phyloP scores from a whole-genome alignment of 768 basidiomycete species.

The Trichaptum fuscoviolaceum region DNA sequence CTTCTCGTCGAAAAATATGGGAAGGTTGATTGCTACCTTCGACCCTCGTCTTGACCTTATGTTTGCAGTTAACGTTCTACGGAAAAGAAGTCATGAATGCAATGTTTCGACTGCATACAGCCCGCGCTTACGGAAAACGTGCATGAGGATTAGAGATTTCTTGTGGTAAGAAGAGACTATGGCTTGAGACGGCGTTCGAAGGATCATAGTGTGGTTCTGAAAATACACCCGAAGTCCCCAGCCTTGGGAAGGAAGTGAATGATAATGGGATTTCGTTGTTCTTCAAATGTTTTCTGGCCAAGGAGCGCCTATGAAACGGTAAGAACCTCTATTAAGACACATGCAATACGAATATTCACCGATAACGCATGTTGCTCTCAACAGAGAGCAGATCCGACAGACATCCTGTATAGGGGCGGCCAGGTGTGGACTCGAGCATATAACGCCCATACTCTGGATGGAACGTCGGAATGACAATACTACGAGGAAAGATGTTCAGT shows the following conservation, averaged over 20 bases:
- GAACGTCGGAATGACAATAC: constrained; percentile 78
- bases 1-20: constrained; percentile 81
- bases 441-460: constrained; percentile 98
- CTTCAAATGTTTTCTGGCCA: constrained; percentile 79
- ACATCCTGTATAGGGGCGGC: constrained; percentile 87
- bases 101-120: constrained; percentile 15
- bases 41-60: constrained; percentile 87
- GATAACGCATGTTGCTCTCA: constrained; percentile 91
- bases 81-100: constrained; percentile 13
- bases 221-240: constrained; percentile 86
- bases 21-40: constrained; percentile 93
- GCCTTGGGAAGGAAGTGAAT: constrained; percentile 89
- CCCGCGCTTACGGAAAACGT: constrained; percentile 84
- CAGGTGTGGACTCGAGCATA: constrained; percentile 98
- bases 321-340: not conserved
- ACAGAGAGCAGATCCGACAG: constrained; percentile 84
- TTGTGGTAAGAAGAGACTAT: constrained; percentile 91
- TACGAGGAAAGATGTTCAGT: constrained; percentile 24
- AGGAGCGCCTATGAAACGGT: constrained; percentile 52
- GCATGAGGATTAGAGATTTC: constrained; percentile 97
- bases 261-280: constrained; percentile 87
- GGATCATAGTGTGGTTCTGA: constrained; percentile 87
- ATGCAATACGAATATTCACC: constrained; percentile 39
- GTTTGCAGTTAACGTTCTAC: constrained; percentile 94
- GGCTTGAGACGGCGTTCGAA: constrained; percentile 72